Evolutionary conservation across 2,329 filamentous ascomycete genomes (phyloP).

Genomic region (Beauveria sp.): DNA sequence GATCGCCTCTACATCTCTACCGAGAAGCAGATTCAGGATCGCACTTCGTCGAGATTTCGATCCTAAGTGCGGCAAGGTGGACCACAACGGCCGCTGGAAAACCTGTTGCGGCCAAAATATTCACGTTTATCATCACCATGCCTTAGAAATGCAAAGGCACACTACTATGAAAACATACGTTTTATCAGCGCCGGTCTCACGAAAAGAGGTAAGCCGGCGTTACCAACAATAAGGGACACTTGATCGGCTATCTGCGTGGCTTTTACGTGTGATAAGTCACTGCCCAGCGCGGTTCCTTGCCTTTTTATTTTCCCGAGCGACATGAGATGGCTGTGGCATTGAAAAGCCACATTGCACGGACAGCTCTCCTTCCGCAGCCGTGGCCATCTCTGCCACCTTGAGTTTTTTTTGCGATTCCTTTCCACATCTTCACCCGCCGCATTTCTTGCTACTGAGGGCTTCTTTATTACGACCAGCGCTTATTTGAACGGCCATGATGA

Average conservation of each 20-base stretch:
- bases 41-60: conserved; percentile 38
- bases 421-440: neutral
- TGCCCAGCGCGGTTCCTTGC: neutral
- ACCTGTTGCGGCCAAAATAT: neutral
- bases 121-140: conserved; percentile 10
- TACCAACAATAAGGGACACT: neutral
- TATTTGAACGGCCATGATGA: conserved; percentile 9
- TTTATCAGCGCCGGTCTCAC: neutral
- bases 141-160: conserved; percentile 1
- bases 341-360: neutral
- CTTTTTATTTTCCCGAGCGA: neutral
- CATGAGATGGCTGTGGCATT: neutral
- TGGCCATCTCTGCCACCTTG: neutral
- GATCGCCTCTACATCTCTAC: conserved; percentile 77
- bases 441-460: neutral
- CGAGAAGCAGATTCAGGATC: conserved; percentile 69
- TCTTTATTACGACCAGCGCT: conserved; percentile 1
- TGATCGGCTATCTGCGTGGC: neutral
- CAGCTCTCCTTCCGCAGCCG: no score
- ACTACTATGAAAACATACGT: conserved; percentile 8
- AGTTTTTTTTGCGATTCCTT: neutral
- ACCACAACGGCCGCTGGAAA: neutral
- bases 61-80: neutral
- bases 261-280: neutral
- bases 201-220: conserved; percentile 2